Conservation (phyloP, 1,284 basidiomycete genomes). For the Schizophyllum amplum region DNA sequence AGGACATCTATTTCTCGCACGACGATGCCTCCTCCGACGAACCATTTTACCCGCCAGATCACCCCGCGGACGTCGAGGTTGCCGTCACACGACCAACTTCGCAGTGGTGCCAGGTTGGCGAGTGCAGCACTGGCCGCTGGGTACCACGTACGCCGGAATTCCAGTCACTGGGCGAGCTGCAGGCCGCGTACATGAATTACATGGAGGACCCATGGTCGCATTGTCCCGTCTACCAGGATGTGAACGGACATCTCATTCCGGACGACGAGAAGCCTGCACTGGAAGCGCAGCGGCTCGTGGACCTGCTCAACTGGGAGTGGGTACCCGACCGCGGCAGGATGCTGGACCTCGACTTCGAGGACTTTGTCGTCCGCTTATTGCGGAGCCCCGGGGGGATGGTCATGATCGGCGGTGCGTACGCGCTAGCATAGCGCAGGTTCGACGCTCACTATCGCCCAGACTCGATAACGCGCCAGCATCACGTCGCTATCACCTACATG, state of each 20-base stretch:
- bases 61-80: no score
- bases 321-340: conserved; percentile 16
- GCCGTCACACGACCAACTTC: no score
- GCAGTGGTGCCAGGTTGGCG: conserved; percentile 1
- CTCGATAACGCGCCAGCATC: conserved; percentile 4
- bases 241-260: conserved; percentile 7
- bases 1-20: no score
- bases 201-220: conserved; percentile 17
- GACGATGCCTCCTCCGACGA: no score
- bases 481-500: conserved; percentile 5
- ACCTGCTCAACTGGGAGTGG: conserved; percentile 22
- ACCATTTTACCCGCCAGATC: no score
- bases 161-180: conserved; percentile 14
- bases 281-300: conserved; percentile 15
- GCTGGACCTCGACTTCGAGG: conserved; percentile 17
- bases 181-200: conserved; percentile 15
- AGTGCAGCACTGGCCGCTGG: conserved; percentile 19
- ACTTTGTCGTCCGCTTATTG: conserved; percentile 19
- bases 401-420: conserved; percentile 18
- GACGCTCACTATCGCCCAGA: not conserved
- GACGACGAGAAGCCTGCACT: conserved; percentile 6
- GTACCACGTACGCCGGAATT: conserved; percentile 16
- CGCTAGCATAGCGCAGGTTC: not conserved
- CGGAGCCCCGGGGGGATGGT: conserved; percentile 20
- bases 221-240: conserved; percentile 9